Percentiles rank a stretch among this genome's conserved stretches.
Conservation (phyloP, 495 filamentous ascomycete species). For the Penicillium diatomitis region DNA sequence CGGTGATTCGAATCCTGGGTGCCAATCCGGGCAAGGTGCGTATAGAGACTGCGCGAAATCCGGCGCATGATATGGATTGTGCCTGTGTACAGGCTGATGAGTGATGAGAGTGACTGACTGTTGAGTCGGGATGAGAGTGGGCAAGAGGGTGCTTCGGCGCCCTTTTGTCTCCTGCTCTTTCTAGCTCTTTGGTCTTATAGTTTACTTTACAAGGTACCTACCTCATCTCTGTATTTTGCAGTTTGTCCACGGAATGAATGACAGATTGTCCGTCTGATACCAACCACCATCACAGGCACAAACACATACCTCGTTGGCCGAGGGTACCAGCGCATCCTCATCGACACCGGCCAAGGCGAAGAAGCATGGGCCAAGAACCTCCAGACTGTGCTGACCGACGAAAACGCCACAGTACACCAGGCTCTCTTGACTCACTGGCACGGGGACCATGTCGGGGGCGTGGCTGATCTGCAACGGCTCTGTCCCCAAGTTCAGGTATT, state of each 20-base stretch:
- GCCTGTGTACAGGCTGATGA: too few species aligned
- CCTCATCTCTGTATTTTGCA: neutral
- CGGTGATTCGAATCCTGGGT: conserved; percentile 65
- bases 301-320: conserved; percentile 82
- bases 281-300: conserved; percentile 43
- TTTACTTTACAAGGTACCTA: conserved; percentile 44
- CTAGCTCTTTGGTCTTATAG: conserved; percentile 10
- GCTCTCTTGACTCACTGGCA: conserved; percentile 88
- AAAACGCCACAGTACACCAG: conserved; percentile 53
- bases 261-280: neutral
- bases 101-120: too few species aligned
- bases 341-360: conserved; percentile 72
- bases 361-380: conserved; percentile 52
- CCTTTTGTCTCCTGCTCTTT: too few species aligned
- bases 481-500: conserved; percentile 48
- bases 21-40: conserved; percentile 72
- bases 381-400: conserved; percentile 49
- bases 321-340: conserved; percentile 55
- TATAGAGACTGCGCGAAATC: neutral
- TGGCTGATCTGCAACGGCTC: conserved; percentile 52
- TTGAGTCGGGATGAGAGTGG: too few species aligned
- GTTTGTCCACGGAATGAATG: neutral
- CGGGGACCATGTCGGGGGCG: conserved; percentile 70
- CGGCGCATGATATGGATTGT: too few species aligned
- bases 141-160: too few species aligned